phyloP scores from a whole-genome alignment of 148 eudicot species.

The Tetragonia tetragonoides region DNA sequence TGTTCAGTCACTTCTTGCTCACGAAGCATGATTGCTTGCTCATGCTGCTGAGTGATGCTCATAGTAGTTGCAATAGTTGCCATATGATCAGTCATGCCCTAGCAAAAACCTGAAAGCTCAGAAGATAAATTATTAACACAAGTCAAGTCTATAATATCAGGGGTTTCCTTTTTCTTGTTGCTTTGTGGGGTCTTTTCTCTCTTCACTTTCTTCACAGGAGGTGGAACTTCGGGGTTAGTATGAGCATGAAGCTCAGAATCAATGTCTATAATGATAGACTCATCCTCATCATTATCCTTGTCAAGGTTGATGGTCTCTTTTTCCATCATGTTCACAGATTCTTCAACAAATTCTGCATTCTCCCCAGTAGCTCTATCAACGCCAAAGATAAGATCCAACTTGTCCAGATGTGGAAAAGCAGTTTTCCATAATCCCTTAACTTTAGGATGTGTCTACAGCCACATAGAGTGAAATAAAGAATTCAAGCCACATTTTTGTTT shows the following conservation, averaged over 20 bases:
- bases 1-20: not conserved
- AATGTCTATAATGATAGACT: not conserved
- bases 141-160: not conserved
- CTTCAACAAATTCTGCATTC: not conserved
- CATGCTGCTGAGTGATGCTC: not conserved
- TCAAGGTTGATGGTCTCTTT: not conserved
- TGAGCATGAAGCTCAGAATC: not conserved
- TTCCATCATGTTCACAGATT: not conserved
- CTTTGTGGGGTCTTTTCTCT: not conserved
- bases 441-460: not conserved
- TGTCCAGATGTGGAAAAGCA: not conserved
- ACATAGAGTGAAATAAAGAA: no score
- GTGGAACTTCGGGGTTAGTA: not conserved
- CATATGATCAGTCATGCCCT: not conserved
- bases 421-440: constrained; percentile 4
- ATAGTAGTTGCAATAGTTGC: not conserved
- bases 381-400: not conserved
- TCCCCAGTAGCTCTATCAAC: constrained; percentile 3
- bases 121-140: not conserved
- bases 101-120: not conserved
- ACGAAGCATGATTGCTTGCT: not conserved
- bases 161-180: not conserved
- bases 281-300: not conserved
- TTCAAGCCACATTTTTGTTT: no score
- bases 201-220: not conserved